phyloP scores from a whole-genome alignment of 345 rosid genomes.

The Lumnitzera littorea region DNA sequence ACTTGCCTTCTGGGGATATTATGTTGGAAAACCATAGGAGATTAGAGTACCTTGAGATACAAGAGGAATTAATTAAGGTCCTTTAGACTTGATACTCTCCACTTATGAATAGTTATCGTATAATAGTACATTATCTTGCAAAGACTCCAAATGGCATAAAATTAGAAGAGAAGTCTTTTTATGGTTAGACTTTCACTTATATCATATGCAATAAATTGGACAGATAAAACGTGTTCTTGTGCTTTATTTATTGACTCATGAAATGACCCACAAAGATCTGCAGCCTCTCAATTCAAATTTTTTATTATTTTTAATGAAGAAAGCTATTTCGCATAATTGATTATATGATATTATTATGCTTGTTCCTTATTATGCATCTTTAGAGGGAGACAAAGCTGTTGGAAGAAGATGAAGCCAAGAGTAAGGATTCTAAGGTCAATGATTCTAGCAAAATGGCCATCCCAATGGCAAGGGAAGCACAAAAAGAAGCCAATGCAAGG shows the following conservation, averaged over 20 bases:
- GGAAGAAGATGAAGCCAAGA: slow-evolving; percentile 2
- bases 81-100: not conserved
- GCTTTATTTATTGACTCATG: no score
- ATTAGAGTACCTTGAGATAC: slow-evolving; percentile 2
- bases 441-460: not conserved
- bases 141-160: not conserved
- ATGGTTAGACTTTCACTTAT: no score
- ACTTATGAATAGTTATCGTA: not conserved
- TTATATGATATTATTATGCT: not conserved
- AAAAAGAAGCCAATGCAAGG: not conserved
- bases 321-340: not conserved
- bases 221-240: no score
- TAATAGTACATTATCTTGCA: not conserved
- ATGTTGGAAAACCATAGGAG: not conserved
- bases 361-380: not conserved
- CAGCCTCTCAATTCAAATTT: not conserved
- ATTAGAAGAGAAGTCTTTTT: no score
- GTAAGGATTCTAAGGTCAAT: not conserved
- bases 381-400: not conserved
- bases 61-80: slow-evolving; percentile 1
- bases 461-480: not conserved
- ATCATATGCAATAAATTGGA: no score
- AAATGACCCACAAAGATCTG: no score
- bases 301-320: not conserved
- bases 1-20: not conserved